Evolutionary conservation across 2,329 filamentous ascomycete genomes (phyloP).

Genomic region (Colletotrichum godetiae): DNA sequence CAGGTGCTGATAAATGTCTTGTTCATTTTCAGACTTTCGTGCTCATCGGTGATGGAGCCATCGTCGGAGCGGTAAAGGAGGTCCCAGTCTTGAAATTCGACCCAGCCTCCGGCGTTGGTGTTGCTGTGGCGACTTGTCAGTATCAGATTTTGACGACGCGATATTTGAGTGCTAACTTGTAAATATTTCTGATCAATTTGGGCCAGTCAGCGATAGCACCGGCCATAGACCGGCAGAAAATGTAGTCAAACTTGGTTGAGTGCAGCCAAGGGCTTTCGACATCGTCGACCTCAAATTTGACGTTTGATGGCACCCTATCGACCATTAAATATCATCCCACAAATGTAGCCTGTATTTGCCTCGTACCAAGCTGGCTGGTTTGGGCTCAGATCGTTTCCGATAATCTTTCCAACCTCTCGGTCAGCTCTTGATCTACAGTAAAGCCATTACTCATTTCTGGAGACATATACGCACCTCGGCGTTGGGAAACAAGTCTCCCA

Average conservation of each 20-base stretch:
- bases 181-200: background rate
- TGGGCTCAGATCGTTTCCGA: slow-evolving; percentile 26
- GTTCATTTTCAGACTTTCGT: slow-evolving; percentile 39
- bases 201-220: slow-evolving; percentile 14
- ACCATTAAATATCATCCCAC: background rate
- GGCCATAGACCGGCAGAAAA: slow-evolving; percentile 40
- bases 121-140: slow-evolving; percentile 38
- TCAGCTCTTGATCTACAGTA: too few relatives aligned
- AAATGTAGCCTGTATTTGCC: background rate
- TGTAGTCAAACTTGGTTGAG: slow-evolving; percentile 44
- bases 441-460: too few relatives aligned
- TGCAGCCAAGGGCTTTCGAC: slow-evolving; percentile 61
- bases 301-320: slow-evolving; percentile 67
- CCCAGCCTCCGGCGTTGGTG: slow-evolving; percentile 49
- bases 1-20: slow-evolving; percentile 35
- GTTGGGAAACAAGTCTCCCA: slow-evolving; percentile 6
- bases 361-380: slow-evolving; percentile 18
- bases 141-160: background rate
- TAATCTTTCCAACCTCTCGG: background rate
- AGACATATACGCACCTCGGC: background rate
- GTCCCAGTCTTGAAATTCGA: slow-evolving; percentile 44
- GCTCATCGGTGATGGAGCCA: slow-evolving; percentile 39
- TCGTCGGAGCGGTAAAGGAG: slow-evolving; percentile 43
- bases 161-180: background rate
- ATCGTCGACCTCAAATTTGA: slow-evolving; percentile 74